These are phyloP conservation scores for Stagonosporopsis chrysanthemi DNA, from an alignment of 2,329 filamentous ascomycete species.

Conservation along the genomic window DNA sequence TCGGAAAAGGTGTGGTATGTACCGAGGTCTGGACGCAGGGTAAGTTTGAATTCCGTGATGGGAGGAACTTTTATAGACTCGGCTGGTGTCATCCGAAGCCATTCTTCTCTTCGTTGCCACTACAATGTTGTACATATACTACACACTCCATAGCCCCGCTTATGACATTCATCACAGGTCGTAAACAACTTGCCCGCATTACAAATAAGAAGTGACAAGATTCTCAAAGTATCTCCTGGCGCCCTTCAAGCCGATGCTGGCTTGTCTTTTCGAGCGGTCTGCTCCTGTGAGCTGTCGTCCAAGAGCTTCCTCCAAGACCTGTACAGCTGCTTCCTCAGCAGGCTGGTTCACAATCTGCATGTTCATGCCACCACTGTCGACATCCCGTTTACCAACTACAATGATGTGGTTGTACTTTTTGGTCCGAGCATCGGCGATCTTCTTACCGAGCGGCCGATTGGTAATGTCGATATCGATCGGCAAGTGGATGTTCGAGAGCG, in stretches of 20 bases:
- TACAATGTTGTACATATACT: not conserved
- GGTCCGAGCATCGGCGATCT: constrained; percentile 73
- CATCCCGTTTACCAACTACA: constrained; percentile 65
- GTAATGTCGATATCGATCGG: constrained; percentile 75
- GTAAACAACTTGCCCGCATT: constrained; percentile 1
- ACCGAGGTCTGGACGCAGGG: not conserved
- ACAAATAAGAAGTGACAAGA: constrained; percentile 39
- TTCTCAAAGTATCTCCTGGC: constrained; percentile 43
- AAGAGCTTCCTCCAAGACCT: constrained; percentile 46
- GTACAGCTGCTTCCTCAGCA: constrained; percentile 32
- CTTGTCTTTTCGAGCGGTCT: constrained; percentile 26
- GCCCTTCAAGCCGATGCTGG: constrained; percentile 25
- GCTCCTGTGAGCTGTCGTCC: constrained; percentile 22
- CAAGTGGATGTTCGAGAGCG: constrained; percentile 66
- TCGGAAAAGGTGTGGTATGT: not conserved
- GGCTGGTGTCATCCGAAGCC: not conserved
- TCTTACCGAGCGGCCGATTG: constrained; percentile 68
- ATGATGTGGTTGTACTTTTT: constrained; percentile 78
- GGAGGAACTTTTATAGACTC: not conserved
- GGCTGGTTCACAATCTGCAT: constrained; percentile 51
- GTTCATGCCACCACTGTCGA: constrained; percentile 33
- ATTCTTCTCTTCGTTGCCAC: not conserved
- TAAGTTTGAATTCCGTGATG: not conserved
- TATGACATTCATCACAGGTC: not conserved
- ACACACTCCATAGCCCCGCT: not conserved